These are phyloP conservation scores for Begonia peltatifolia DNA, from an alignment of 306 rosid species.

Conservation along the genomic window DNA sequence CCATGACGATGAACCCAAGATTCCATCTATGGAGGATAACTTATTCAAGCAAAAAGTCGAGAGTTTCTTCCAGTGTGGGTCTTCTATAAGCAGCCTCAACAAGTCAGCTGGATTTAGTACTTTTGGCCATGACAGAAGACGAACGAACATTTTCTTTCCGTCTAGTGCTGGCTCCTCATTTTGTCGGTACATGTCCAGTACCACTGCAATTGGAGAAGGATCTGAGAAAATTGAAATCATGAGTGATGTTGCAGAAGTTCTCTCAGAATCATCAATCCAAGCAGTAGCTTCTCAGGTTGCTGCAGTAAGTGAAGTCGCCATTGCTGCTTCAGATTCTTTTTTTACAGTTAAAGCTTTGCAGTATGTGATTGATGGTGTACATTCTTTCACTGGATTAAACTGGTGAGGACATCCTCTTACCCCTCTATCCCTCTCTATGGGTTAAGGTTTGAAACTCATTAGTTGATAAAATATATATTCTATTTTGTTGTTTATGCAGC, in stretches of 20 bases:
- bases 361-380: conserved; percentile 62
- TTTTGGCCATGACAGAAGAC: conserved; percentile 14
- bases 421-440: no score
- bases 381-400: conserved; percentile 50
- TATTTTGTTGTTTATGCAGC: no score
- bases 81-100: conserved; percentile 28
- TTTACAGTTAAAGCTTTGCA: conserved; percentile 61
- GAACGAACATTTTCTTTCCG: conserved; percentile 15
- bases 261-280: conserved; percentile 34
- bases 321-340: conserved; percentile 84
- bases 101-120: conserved; percentile 20
- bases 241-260: conserved; percentile 48
- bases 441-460: no score
- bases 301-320: conserved; percentile 46
- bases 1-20: conserved; percentile 28
- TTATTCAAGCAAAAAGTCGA: conserved; percentile 20
- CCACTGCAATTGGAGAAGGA: conserved; percentile 37
- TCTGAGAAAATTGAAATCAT: conserved; percentile 36
- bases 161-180: conserved; percentile 29
- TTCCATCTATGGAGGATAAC: conserved; percentile 12
- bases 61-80: conserved; percentile 32
- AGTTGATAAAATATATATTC: no score
- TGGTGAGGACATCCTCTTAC: conserved; percentile 37
- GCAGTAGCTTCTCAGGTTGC: conserved; percentile 43
- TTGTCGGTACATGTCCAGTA: conserved; percentile 63